These are phyloP conservation scores for Tylopilus plumbeoviolaceoides DNA, from an alignment of 768 basidiomycete genomes.

Conservation along the genomic window DNA sequence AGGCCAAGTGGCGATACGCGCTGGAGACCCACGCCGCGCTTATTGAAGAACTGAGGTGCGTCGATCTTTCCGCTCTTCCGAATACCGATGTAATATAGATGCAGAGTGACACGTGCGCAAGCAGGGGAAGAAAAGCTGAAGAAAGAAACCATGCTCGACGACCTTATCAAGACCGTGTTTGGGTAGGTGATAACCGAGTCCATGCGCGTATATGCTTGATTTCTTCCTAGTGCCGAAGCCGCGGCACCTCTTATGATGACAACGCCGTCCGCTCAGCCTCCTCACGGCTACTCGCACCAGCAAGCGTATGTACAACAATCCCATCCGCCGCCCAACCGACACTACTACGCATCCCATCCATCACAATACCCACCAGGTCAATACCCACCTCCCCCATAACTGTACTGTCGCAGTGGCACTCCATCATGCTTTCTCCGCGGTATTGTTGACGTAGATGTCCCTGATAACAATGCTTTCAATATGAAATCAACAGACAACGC, in stretches of 20 bases:
- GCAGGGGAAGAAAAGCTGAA: slow-evolving; percentile 47
- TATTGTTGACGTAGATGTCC: background rate
- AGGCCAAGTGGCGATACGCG: slow-evolving; percentile 74
- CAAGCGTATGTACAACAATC: slow-evolving; percentile 8
- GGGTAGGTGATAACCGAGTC: slow-evolving; percentile 38
- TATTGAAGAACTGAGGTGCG: slow-evolving; percentile 54
- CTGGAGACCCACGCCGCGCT: slow-evolving; percentile 64
- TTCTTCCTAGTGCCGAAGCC: slow-evolving; percentile 24
- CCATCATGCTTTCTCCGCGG: background rate
- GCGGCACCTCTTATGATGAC: slow-evolving; percentile 14
- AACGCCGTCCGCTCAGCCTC: slow-evolving; percentile 1
- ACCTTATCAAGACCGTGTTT: slow-evolving; percentile 44
- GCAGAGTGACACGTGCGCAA: slow-evolving; percentile 46
- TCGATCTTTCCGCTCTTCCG: background rate
- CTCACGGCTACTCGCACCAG: slow-evolving; percentile 7
- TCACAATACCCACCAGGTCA: slow-evolving; percentile 11
- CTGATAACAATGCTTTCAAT: background rate
- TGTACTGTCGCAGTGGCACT: background rate
- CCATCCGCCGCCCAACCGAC: slow-evolving; percentile 7
- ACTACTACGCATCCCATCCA: slow-evolving; percentile 6
- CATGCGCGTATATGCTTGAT: background rate
- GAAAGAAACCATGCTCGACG: slow-evolving; percentile 61
- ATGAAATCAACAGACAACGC: background rate
- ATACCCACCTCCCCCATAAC: slow-evolving; percentile 18
- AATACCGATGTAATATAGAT: background rate